Evolutionary conservation across 495 filamentous ascomycete genomes (phyloP).

Genomic region (Lasiosphaeris hirsuta): DNA sequence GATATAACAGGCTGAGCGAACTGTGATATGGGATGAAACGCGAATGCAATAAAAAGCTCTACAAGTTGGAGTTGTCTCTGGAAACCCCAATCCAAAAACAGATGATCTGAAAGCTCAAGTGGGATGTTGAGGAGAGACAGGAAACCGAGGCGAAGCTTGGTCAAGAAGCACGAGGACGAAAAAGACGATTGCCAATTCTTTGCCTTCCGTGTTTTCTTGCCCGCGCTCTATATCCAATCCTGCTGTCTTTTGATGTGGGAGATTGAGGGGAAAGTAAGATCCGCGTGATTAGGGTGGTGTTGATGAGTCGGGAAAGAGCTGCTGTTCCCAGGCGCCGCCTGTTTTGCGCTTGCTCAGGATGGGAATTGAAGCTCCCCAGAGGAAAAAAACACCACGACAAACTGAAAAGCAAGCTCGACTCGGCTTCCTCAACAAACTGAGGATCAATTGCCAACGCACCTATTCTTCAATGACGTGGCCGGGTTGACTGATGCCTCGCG

Average conservation of each 20-base stretch:
- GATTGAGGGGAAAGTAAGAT: background rate
- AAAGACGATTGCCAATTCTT: background rate
- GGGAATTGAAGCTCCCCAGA: too few species aligned
- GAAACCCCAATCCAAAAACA: slow-evolving; percentile 23
- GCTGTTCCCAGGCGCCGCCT: too few species aligned
- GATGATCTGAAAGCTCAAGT: slow-evolving; percentile 7
- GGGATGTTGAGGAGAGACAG: slow-evolving; percentile 5
- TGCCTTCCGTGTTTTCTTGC: background rate
- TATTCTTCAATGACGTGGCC: slow-evolving; percentile 11
- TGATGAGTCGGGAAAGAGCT: background rate
- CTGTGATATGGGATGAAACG: slow-evolving; percentile 15
- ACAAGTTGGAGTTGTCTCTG: slow-evolving; percentile 12
- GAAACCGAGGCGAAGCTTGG: background rate
- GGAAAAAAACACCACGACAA: too few species aligned
- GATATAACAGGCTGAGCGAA: slow-evolving; percentile 13
- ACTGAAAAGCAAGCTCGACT: background rate
- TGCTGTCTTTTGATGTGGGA: background rate
- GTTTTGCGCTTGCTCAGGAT: too few species aligned
- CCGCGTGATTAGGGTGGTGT: background rate
- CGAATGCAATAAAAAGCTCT: slow-evolving; percentile 23
- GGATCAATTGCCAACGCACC: slow-evolving; percentile 15
- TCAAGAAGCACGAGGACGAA: background rate
- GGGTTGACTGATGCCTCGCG: slow-evolving; percentile 9
- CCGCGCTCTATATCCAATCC: background rate
- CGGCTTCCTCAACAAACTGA: background rate